Conservation (phyloP, 2,329 filamentous ascomycete genomes). For the Orbilia quercus region DNA sequence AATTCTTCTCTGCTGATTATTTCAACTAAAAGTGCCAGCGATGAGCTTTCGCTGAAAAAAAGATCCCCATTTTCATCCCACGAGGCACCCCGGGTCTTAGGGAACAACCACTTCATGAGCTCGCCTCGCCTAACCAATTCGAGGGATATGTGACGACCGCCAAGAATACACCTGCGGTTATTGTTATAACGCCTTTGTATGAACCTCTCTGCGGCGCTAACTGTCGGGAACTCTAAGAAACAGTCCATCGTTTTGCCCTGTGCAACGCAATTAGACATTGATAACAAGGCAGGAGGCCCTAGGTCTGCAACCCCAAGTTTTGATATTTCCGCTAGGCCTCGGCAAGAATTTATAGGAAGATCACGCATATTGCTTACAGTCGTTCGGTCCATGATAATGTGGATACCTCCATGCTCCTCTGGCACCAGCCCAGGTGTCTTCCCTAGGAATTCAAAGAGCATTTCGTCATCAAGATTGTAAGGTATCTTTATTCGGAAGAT, state of each 20-base stretch:
- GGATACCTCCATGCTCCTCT: conserved; percentile 67
- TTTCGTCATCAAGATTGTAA: conserved; percentile 52
- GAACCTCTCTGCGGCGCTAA: conserved; percentile 68
- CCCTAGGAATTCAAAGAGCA: conserved; percentile 70
- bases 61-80: conserved; percentile 66
- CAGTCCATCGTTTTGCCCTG: conserved; percentile 73
- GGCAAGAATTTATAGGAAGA: conserved; percentile 13
- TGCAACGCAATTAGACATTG: not conserved
- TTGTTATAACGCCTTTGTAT: conserved; percentile 59
- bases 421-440: conserved; percentile 70
- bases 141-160: conserved; percentile 70
- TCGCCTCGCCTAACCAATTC: conserved; percentile 69
- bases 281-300: not conserved
- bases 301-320: no score
- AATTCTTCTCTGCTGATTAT: conserved; percentile 74
- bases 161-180: conserved; percentile 65
- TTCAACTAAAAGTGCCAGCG: conserved; percentile 62
- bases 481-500: conserved; percentile 27
- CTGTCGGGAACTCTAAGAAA: conserved; percentile 70
- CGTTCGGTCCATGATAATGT: conserved; percentile 73
- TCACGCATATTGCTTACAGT: no score
- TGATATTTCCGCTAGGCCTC: no score
- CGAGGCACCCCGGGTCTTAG: conserved; percentile 68
- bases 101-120: conserved; percentile 74
- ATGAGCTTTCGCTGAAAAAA: conserved; percentile 62